Percentiles rank a stretch among this genome's conserved stretches.
Conservation (phyloP, 345 rosid genomes). For the Arabidopsis arenosa region DNA sequence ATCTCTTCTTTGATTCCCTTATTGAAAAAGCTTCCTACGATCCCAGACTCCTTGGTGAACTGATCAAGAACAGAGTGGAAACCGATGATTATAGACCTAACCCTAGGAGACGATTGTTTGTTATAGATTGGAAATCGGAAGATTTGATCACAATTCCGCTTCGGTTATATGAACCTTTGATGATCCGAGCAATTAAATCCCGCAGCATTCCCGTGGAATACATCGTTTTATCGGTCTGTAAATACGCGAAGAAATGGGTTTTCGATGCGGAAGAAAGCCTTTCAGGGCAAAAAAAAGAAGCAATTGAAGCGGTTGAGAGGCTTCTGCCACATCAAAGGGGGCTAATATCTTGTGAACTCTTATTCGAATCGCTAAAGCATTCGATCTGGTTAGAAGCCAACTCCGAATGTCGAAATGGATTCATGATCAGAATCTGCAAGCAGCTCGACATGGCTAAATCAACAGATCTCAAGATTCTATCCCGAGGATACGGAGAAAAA, state of each 20-base stretch:
- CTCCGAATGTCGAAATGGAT: constrained; percentile 57
- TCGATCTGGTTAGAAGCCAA: constrained; percentile 62
- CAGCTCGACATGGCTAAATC: constrained; percentile 71
- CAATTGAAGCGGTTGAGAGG: constrained; percentile 66
- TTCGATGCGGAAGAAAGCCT: constrained; percentile 43
- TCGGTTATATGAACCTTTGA: constrained; percentile 59
- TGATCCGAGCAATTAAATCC: constrained; percentile 47
- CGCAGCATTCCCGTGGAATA: constrained; percentile 52
- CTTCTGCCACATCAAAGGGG: constrained; percentile 66
- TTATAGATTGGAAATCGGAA: constrained; percentile 60
- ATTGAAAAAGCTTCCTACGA: constrained; percentile 57
- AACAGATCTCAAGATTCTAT: constrained; percentile 62
- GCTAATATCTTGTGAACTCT: constrained; percentile 56
- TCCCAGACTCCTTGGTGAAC: constrained; percentile 70
- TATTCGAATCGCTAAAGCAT: constrained; percentile 60
- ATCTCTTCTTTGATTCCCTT: constrained; percentile 67
- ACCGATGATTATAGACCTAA: constrained; percentile 54
- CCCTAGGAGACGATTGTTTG: constrained; percentile 71
- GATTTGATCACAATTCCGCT: constrained; percentile 63
- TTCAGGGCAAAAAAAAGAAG: constrained; percentile 52
- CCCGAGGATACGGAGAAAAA: constrained; percentile 55
- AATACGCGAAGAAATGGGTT: constrained; percentile 53
- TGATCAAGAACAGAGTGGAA: constrained; percentile 47
- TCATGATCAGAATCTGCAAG: constrained; percentile 67
- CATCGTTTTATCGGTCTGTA: constrained; percentile 51